A percentile compares a stretch with the other conserved stretches of the same genome.
These are phyloP conservation scores for Ascochyta viciae-villosae DNA, from an alignment of 2,329 filamentous ascomycete species.

Conservation along the genomic window DNA sequence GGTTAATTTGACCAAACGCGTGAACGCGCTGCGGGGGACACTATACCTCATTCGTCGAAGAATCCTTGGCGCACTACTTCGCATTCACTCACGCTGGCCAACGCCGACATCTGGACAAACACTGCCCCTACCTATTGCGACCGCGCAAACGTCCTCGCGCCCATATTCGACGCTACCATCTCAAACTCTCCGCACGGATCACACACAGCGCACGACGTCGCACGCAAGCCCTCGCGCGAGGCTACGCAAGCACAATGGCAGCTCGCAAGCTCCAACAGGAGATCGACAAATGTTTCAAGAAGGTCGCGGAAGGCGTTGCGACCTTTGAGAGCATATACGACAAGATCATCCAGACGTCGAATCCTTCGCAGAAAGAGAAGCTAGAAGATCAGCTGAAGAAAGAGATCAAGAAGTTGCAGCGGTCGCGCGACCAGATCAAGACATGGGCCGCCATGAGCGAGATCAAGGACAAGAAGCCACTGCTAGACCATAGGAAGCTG, in stretches of 20 bases:
- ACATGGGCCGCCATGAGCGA: constrained; percentile 98
- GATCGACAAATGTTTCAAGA: constrained; percentile 99
- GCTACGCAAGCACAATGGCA: constrained; percentile 71
- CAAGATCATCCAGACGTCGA: constrained; percentile 92
- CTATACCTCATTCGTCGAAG: background rate
- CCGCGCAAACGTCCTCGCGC: constrained; percentile 30
- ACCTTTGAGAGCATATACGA: constrained; percentile 97
- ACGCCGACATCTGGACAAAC: constrained; percentile 25
- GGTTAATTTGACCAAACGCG: constrained; percentile 8
- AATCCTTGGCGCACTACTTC: constrained; percentile 21
- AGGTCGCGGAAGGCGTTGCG: constrained; percentile 89
- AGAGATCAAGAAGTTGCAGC: constrained; percentile 99
- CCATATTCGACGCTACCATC: constrained; percentile 17
- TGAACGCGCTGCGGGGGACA: constrained; percentile 20
- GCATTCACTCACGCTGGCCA: constrained; percentile 29
- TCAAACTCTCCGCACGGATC: background rate
- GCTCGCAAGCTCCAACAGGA: constrained; percentile 96
- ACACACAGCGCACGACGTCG: constrained; percentile 21
- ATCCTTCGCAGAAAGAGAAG: constrained; percentile 96
- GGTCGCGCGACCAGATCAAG: constrained; percentile 98
- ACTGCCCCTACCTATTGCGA: constrained; percentile 20
- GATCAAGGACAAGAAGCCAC: constrained; percentile 97
- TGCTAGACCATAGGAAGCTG: constrained; percentile 91
- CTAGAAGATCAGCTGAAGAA: constrained; percentile 97
- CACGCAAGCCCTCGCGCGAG: constrained; percentile 39